Conservation (phyloP, 1,284 basidiomycete species). For the Polyporus tsugae region DNA sequence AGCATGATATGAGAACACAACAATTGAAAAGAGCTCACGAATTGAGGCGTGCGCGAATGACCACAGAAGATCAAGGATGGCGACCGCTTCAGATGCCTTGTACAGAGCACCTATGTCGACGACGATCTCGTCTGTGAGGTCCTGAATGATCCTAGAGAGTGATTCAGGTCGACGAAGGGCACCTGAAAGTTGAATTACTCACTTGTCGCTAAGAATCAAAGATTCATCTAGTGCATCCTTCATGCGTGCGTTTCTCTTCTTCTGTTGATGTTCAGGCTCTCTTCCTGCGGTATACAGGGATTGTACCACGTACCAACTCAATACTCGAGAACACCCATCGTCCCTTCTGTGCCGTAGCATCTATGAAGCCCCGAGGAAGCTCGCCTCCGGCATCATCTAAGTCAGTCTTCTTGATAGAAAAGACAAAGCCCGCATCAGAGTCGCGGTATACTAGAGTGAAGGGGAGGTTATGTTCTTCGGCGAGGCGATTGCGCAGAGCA, state of each 20-base stretch:
- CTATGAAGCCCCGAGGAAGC: constrained; percentile 75
- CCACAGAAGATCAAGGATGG: constrained; percentile 86
- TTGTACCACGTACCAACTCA: constrained; percentile 66
- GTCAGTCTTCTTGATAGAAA: constrained; percentile 72
- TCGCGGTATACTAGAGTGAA: constrained; percentile 75
- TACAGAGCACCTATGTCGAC: constrained; percentile 80
- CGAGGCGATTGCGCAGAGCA: constrained; percentile 64
- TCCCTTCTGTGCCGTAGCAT: constrained; percentile 71
- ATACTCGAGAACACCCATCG: constrained; percentile 81
- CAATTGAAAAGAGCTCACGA: constrained; percentile 51
- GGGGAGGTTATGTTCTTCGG: constrained; percentile 69
- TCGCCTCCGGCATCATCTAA: constrained; percentile 54
- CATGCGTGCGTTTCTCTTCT: constrained; percentile 86
- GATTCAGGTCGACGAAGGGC: background rate
- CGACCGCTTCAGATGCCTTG: constrained; percentile 89
- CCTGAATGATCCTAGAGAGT: constrained; percentile 69
- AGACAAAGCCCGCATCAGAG: constrained; percentile 72
- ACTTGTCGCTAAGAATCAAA: constrained; percentile 82
- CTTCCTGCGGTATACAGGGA: background rate
- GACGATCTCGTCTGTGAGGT: constrained; percentile 72
- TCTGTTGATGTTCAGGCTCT: constrained; percentile 49
- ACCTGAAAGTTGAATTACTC: constrained; percentile 25
- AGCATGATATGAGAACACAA: background rate
- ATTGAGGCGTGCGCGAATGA: constrained; percentile 86
- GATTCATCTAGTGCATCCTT: constrained; percentile 87